phyloP scores from a whole-genome alignment of 208 protist genomes.

The Leishmania guyanensis region DNA sequence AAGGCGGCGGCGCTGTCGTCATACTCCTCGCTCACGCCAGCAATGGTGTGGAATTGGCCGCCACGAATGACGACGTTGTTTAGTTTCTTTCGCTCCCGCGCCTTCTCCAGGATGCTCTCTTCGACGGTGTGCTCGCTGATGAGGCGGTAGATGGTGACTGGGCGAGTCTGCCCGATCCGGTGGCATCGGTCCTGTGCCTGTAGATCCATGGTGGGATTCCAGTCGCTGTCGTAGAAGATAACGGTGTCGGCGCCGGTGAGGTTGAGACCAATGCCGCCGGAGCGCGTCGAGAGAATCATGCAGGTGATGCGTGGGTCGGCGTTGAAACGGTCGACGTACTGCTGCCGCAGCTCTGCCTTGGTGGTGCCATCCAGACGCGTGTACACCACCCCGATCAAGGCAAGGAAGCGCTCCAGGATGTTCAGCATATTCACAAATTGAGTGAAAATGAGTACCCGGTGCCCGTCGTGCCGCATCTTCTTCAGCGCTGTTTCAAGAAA shows the following conservation, averaged over 20 bases:
- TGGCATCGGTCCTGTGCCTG: constrained; percentile 98
- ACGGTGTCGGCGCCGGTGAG: constrained; percentile 99
- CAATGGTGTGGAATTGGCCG: constrained; percentile 91
- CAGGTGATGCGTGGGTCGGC: constrained; percentile 92
- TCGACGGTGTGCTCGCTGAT: constrained; percentile 96
- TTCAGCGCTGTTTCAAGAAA: constrained; percentile 83
- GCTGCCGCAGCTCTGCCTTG: constrained; percentile 87
- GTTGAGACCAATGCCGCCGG: constrained; percentile 98
- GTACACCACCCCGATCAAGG: constrained; percentile 91
- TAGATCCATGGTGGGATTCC: constrained; percentile 99
- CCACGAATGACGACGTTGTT: constrained; percentile 96
- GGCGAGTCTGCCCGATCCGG: constrained; percentile 97
- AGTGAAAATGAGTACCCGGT: constrained; percentile 98
- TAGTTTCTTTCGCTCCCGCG: constrained; percentile 93
- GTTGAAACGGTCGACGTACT: constrained; percentile 95
- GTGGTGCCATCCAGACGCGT: constrained; percentile 96
- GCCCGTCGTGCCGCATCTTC: constrained; percentile 76
- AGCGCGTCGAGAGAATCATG: constrained; percentile 98
- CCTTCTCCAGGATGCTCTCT: constrained; percentile 96
- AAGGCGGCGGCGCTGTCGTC: constrained; percentile 74
- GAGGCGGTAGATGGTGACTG: constrained; percentile 97
- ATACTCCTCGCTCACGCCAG: constrained; percentile 53
- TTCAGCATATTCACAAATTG: constrained; percentile 98
- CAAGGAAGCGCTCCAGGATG: constrained; percentile 97
- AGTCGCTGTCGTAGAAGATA: constrained; percentile 99